Evolutionary conservation across 345 rosid species (phyloP).

Genomic region (Clarkia xantiana): DNA sequence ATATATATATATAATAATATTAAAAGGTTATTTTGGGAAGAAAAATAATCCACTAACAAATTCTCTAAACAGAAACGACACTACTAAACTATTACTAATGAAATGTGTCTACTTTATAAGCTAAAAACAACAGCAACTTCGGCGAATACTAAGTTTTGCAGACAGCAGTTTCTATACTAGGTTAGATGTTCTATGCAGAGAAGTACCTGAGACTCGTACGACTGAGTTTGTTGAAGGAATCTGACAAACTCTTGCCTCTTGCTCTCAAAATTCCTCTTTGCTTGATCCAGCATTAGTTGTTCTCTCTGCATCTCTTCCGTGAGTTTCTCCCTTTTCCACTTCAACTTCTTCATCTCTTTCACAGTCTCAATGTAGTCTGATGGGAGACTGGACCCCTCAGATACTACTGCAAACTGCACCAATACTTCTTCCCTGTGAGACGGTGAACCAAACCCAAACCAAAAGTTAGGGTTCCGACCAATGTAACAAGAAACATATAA

Average conservation of each 20-base stretch:
- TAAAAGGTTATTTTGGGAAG: too few species aligned
- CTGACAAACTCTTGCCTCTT: constrained; percentile 70
- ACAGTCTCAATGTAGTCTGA: constrained; percentile 35
- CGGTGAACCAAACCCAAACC: constrained; percentile 4
- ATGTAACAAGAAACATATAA: too few species aligned
- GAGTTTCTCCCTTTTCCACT: constrained; percentile 48
- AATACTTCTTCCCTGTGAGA: constrained; percentile 37
- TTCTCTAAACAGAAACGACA: too few species aligned
- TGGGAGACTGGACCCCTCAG: constrained; percentile 11
- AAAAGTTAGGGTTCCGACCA: too few species aligned
- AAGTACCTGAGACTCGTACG: constrained; percentile 11
- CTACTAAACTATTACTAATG: too few species aligned
- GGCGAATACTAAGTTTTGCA: too few species aligned
- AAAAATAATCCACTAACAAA: too few species aligned
- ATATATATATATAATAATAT: too few species aligned
- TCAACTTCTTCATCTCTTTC: constrained; percentile 49
- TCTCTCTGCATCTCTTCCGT: constrained; percentile 64
- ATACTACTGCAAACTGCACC: constrained; percentile 46
- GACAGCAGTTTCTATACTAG: too few species aligned
- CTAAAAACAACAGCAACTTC: too few species aligned
- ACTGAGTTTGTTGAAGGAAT: constrained; percentile 51
- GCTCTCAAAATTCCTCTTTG: constrained; percentile 28
- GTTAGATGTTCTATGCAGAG: too few species aligned
- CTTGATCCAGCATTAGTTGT: constrained; percentile 29
- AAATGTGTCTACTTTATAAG: too few species aligned